Evolutionary conservation across 345 rosid species (phyloP).

Genomic region (Moringa oleifera): DNA sequence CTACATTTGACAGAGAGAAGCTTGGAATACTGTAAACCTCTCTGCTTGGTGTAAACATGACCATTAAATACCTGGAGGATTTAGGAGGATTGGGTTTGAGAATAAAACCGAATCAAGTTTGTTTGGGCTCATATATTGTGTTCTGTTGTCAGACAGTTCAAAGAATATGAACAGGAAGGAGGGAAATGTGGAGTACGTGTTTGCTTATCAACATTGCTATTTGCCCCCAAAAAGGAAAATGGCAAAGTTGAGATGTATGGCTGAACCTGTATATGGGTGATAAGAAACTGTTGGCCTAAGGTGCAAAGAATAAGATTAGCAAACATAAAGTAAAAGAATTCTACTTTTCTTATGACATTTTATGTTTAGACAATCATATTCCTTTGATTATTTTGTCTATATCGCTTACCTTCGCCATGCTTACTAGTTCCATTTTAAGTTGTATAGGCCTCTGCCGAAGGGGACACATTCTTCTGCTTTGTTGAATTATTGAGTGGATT

Average conservation of each 20-base stretch:
- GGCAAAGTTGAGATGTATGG: neutral
- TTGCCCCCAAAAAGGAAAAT: neutral
- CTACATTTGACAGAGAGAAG: too few species aligned
- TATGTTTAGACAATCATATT: neutral
- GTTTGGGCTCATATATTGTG: too few species aligned
- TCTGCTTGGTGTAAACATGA: neutral
- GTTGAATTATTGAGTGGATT: slow-evolving; percentile 94
- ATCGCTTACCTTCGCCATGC: neutral
- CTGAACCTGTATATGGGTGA: too few species aligned
- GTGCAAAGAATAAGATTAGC: neutral
- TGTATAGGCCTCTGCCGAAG: slow-evolving; percentile 77
- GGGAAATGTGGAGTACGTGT: neutral
- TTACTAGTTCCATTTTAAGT: slow-evolving; percentile 33
- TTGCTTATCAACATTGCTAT: neutral
- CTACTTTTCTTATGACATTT: slow-evolving; percentile 3
- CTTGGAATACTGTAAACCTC: neutral
- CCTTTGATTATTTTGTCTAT: neutral
- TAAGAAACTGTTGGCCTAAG: too few species aligned
- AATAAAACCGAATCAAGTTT: too few species aligned
- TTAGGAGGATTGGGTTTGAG: too few species aligned
- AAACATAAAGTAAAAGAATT: neutral
- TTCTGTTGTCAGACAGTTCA: neutral
- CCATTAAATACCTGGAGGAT: too few species aligned
- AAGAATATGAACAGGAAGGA: neutral
- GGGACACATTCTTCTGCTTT: slow-evolving; percentile 93